A percentile compares a stretch with the other conserved stretches of the same genome.
Conservation (phyloP, 192 early-diverging fungal species). For the Entomortierella chlamydospora region DNA sequence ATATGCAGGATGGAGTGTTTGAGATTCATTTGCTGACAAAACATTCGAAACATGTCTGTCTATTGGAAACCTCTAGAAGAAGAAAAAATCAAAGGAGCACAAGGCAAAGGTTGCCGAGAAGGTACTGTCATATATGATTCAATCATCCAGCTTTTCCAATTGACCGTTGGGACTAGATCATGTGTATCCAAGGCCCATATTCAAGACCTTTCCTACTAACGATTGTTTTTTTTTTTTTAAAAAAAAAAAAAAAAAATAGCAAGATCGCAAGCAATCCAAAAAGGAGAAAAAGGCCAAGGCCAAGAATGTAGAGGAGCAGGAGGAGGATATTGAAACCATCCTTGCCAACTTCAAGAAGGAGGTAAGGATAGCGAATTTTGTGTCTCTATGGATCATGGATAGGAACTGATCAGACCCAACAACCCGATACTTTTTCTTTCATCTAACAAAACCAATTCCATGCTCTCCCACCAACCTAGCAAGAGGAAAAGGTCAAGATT, state of each 20-base stretch:
- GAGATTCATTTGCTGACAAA: too few species aligned
- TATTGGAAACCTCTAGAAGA: conserved; percentile 55
- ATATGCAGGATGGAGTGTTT: not conserved
- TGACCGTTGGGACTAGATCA: too few species aligned
- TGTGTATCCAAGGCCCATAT: too few species aligned
- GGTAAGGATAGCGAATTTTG: conserved; percentile 34
- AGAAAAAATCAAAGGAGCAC: conserved; percentile 62
- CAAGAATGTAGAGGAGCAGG: conserved; percentile 62
- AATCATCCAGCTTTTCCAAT: not conserved
- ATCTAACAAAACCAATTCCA: too few species aligned
- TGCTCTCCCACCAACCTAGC: too few species aligned
- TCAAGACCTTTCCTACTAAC: too few species aligned
- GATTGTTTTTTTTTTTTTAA: not conserved
- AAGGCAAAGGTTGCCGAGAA: conserved; percentile 59
- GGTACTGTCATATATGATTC: conserved; percentile 7
- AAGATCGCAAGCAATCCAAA: conserved; percentile 56
- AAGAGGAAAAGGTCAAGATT: conserved; percentile 64
- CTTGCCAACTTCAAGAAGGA: conserved; percentile 67
- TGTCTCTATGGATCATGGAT: too few species aligned
- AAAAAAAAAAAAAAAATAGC: conserved; percentile 3
- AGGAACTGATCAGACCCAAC: too few species aligned
- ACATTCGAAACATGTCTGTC: too few species aligned
- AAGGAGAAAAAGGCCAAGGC: conserved; percentile 58
- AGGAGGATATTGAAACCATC: conserved; percentile 78
- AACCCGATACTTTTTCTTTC: too few species aligned